These are phyloP conservation scores for Xylaria sp. DNA, from an alignment of 2,329 filamentous ascomycete genomes.

Conservation along the genomic window DNA sequence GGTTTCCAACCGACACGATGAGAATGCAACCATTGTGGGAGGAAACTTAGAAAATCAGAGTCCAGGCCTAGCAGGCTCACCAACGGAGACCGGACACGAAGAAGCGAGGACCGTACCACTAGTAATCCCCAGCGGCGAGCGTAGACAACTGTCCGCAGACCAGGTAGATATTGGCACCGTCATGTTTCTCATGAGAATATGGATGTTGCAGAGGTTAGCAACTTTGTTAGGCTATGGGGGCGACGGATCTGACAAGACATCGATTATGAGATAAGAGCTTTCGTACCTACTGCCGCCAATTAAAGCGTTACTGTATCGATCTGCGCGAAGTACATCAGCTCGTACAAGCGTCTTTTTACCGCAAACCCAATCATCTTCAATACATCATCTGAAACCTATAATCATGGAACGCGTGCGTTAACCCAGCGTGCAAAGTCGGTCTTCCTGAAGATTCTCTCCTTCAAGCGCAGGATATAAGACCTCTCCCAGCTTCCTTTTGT, in stretches of 20 bases:
- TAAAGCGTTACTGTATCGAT: background rate
- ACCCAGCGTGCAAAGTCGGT: background rate
- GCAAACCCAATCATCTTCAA: no score
- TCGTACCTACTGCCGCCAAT: background rate
- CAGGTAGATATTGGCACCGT: conserved; percentile 35
- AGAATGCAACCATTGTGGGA: background rate
- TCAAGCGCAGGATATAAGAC: conserved; percentile 25
- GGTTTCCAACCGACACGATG: background rate
- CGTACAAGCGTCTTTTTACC: no score
- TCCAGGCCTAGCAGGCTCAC: background rate
- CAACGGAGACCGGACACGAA: conserved; percentile 11
- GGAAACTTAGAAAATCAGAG: conserved; percentile 6
- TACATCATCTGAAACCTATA: no score
- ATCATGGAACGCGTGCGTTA: background rate
- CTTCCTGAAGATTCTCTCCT: background rate
- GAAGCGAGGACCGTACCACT: background rate
- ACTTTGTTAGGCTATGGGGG: conserved; percentile 29
- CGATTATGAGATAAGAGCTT: conserved; percentile 2
- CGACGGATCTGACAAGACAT: conserved; percentile 11
- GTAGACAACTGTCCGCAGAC: conserved; percentile 17
- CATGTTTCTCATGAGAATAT: conserved; percentile 36
- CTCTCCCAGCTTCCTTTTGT: conserved; percentile 34
- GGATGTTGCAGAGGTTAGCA: conserved; percentile 37
- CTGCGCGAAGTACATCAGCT: background rate
- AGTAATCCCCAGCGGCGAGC: background rate